Base-by-base conservation (phyloP, 371 early-diverging fungal genomes). In the Mucor plumbeus region DNA sequence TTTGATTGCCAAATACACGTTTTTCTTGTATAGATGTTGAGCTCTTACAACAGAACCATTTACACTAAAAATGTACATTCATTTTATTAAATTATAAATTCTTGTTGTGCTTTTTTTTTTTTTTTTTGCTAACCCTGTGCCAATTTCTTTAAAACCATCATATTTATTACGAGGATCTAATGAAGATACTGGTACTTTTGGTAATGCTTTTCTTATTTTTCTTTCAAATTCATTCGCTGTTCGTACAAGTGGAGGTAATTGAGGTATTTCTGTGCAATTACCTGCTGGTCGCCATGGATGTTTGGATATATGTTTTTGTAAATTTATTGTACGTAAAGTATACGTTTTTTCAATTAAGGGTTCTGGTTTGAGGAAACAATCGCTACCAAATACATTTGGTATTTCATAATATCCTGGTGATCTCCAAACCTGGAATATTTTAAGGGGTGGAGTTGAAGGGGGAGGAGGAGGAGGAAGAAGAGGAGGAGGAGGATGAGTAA, bases 1-100 rank as follows among this genome's bases (percentile, higher is more conserved):
- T 57, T 83, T 83, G 64, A 83, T 81, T 33, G 84, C 84, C 36
- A 83, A 66, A 47, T 67, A 59, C 9, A 79, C 44, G 53, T 77
- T 78, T 61, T 77, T 79, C 55, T 83, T 83, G 67, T 74, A 76
- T 14, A 73, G 68, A 65, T 79, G 78, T 34, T 62, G 69, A 26
- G 80, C 80, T 43, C 76, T 71, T 5, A 83, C 72, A 9, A 83
- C 84, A 15, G 84, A 68, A 39, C 84, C 84, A 70, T 83, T 83
- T 40, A 83, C 84, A 61, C 84, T 81, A 68, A 13, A 69, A 50
- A n/a, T 21, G 35, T 8, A n/a, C 10, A 34, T 61, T 34, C 3
- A 26, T 26, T 61, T 61, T 21, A 43, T 39, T 19, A 59, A 41
- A 41, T 41, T 19, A 26, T 50, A 7, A 6, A 17, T 44, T 15